Base-by-base conservation (phyloP, 1,284 basidiomycete species). In the Marasmius sp. region DNA sequence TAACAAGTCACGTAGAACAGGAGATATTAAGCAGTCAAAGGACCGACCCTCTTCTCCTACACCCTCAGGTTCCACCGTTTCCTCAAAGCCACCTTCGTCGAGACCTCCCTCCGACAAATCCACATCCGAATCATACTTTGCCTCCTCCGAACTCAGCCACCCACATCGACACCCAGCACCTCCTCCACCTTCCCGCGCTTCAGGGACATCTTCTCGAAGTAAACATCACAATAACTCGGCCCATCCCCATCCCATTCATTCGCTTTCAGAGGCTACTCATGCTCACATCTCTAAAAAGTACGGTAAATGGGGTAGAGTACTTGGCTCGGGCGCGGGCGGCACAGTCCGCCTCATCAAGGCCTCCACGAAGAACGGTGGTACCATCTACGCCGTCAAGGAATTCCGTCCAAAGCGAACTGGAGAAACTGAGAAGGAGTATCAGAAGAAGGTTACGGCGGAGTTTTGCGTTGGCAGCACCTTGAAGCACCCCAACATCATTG, bases 391-490 rank as follows among this genome's bases (percentile, higher is more conserved):
- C 52, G 97, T 98, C 69, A 99, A 99, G 77, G 95, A 98, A 81
- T 98, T 99, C 74, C 85, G 97, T 54, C 91, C 95, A 53, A 93
- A 94, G 69, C 85, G 95, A 64, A 75, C 84, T 3, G 94, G 93
- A 47, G 97, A 99, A 81, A 85, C 83, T 20, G 94, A 97, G 75
- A 94, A 95, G 78, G 97, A 98, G 79, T 99, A 98, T 75, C 94
- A 98, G 86, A 96, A 98, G 81, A 98, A 99, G 80, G 81, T 98
- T 64, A 98, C 96, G 1, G 96, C 97, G 52, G 97, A 98, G 77
- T 99, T 99, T 74, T 99, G 97, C 71, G 95, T 98, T 34, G 96
- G 97, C 61, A 94, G 93, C 48, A 96, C 95, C 27, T 81, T 97
- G 72, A 94, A 95, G 77, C 97, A 99, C 75, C 82, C 89, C 66